Evolutionary conservation across 441 rosid species (phyloP), one percentile per base, ranked within the genome.

Genomic region (Populus trichocarpa): DNA sequence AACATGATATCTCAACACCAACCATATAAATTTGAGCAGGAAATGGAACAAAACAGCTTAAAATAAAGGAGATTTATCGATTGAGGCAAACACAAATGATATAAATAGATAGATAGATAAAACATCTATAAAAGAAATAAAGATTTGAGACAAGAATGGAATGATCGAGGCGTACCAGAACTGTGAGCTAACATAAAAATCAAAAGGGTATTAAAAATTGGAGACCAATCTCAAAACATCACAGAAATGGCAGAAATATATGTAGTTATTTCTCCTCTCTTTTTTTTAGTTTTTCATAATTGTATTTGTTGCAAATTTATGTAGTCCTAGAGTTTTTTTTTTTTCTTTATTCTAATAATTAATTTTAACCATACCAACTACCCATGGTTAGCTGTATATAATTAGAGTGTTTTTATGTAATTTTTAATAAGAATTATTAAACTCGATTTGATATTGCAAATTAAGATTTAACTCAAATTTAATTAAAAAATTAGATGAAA

Each of bases 121-220:
- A 76, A 78, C 46, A 78, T 80, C 84, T 68, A 67, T 5, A 23
- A 72, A 30, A 30, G 32, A 40, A 73, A 22, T 59, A 28, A 46
- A 68, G 78, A 84, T 82, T 83, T 12, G 67, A 66, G 42, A 79
- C 32, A 30, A 30, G 4, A 30, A 30, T 30, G 32, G 32, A 30
- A 79, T 70, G 57, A 80, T 83, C 82, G 67, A 65, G 32, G 74
- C 76, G 25, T 82, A 84, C 91, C 84, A 28, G 83, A 71, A 65
- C 70, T 36, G 3, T 73, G 75, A 75, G 63, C 61, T 73, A 68
- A 80, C 81, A 30, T 30, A 82, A 50, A 67, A 81, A 84, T 86
- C 86, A 33, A 77, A 81, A 80, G 81, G 57, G 53, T 9, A 65
- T 5, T n/a, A 35, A 12, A 2, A 35, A 25, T 9, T 11, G 64